Percentiles rank a stretch among this genome's conserved stretches.
These are phyloP conservation scores for Didymella exigua DNA, from an alignment of 2,329 filamentous ascomycete genomes.

Conservation along the genomic window DNA sequence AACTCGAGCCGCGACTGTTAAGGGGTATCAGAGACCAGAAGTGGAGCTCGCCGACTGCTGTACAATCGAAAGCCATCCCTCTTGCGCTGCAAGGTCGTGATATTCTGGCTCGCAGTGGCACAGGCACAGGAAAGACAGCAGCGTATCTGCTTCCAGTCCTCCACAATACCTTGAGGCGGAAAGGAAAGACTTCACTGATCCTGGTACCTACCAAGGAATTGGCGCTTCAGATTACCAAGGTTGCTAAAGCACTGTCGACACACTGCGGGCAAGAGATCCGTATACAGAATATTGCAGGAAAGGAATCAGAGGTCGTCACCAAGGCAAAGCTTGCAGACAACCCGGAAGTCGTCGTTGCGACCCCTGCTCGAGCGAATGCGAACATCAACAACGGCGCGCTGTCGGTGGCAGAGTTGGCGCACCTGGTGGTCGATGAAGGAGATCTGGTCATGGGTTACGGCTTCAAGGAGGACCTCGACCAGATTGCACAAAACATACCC, in stretches of 20 bases:
- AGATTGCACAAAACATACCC: slow-evolving; percentile 76
- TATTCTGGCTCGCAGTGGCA: slow-evolving; percentile 89
- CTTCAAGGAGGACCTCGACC: slow-evolving; percentile 87
- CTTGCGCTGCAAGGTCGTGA: slow-evolving; percentile 86
- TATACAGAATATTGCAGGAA: slow-evolving; percentile 85
- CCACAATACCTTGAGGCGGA: slow-evolving; percentile 79
- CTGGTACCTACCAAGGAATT: slow-evolving; percentile 94
- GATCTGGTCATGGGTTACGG: slow-evolving; percentile 93
- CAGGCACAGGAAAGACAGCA: slow-evolving; percentile 96
- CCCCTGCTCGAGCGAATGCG: slow-evolving; percentile 80
- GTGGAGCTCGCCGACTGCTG: slow-evolving; percentile 84
- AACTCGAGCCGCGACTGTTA: slow-evolving; percentile 82
- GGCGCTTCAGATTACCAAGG: slow-evolving; percentile 85
- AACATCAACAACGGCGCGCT: slow-evolving; percentile 77
- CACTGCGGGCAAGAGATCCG: slow-evolving; percentile 87
- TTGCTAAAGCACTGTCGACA: slow-evolving; percentile 74
- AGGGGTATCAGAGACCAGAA: slow-evolving; percentile 84
- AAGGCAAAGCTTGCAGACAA: slow-evolving; percentile 81
- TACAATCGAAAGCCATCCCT: slow-evolving; percentile 87
- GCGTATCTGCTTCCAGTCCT: slow-evolving; percentile 92
- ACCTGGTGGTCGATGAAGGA: slow-evolving; percentile 90
- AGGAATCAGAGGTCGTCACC: slow-evolving; percentile 87
- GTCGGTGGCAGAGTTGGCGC: slow-evolving; percentile 71
- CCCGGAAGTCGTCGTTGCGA: slow-evolving; percentile 90
- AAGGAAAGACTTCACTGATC: slow-evolving; percentile 78